These are phyloP conservation scores for Huntiella abstrusa DNA, from an alignment of 2,329 filamentous ascomycete genomes.

Conservation along the genomic window DNA sequence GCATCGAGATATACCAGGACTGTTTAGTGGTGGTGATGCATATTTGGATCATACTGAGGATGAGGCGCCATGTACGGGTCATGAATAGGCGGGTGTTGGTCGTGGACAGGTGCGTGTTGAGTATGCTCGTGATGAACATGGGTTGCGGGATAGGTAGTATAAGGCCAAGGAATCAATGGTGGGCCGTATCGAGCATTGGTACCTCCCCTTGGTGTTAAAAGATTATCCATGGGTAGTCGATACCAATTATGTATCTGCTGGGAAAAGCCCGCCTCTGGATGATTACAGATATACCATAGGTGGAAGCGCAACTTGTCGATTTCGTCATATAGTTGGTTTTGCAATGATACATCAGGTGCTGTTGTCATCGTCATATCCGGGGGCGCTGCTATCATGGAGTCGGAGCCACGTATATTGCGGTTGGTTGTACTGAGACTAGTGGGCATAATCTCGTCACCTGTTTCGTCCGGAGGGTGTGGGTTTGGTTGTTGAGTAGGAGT, in stretches of 20 bases:
- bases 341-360: no score
- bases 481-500: not conserved
- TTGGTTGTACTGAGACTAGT: no score
- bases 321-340: not conserved
- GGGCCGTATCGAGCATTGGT: not conserved
- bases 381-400: not conserved
- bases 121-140: no score
- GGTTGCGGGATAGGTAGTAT: not conserved
- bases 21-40: no score
- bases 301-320: slow-evolving; percentile 9
- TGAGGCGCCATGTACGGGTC: not conserved
- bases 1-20: no score
- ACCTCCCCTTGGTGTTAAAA: not conserved
- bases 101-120: no score
- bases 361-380: not conserved
- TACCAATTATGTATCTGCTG: slow-evolving; percentile 1
- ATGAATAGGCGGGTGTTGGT: not conserved
- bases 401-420: no score
- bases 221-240: not conserved
- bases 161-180: slow-evolving; percentile 1
- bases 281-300: slow-evolving; percentile 4
- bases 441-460: no score
- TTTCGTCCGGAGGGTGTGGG: no score
- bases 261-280: slow-evolving; percentile 1
- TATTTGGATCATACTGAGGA: not conserved